Base-by-base conservation (phyloP, 352 stramenopile genomes). In the Phytophthora capsici region DNA sequence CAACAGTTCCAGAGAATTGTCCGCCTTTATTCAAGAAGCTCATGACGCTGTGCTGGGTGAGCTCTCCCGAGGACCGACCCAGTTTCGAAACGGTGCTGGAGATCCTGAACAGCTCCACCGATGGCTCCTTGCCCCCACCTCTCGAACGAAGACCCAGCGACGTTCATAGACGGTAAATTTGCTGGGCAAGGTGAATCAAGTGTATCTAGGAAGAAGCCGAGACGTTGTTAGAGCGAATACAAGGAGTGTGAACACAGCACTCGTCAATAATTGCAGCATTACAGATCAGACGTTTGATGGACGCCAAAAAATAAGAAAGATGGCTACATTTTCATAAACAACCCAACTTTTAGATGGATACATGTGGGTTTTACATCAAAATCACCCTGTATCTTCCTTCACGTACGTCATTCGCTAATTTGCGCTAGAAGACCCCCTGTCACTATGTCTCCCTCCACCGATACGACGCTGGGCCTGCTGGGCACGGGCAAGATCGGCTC, bases 401-500 rank as follows among this genome's bases (percentile, higher is more conserved):
- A 38, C 19, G 41, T 61, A 28, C 52, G 61, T 69, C 53, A 64
- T 37, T 64, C 23, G 3, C 46, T 17, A 40, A 69, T 69, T 41
- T 64, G 37, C 63, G 17, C 19, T 16, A 37, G 4, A 58, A 38
- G 47, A 53, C 32, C 45, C 20, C 37, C 32, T 17, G 12, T 12
- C 28, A 38, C 10, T n/a, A 92, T 90, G 84, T 64, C 78, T 50
- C 82, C 78, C 22, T 63, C 80, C 5, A 20, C 71, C 14, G 75
- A 86, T 25, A 86, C 85, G 48, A 90, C 75, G 16, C 71, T 95
- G 34, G 87, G 87, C 50, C 76, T 95, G 22, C 71, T 95, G 25
- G 87, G 87, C 61, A 95, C 87, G 49, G 87, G 87, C 59, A 95
- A 95, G 73, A 95, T 95, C 70, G 87, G 87, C 64, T 93, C 84